Conservation (phyloP, 2,329 filamentous ascomycete genomes). For the Chaetomium olivaceum region DNA sequence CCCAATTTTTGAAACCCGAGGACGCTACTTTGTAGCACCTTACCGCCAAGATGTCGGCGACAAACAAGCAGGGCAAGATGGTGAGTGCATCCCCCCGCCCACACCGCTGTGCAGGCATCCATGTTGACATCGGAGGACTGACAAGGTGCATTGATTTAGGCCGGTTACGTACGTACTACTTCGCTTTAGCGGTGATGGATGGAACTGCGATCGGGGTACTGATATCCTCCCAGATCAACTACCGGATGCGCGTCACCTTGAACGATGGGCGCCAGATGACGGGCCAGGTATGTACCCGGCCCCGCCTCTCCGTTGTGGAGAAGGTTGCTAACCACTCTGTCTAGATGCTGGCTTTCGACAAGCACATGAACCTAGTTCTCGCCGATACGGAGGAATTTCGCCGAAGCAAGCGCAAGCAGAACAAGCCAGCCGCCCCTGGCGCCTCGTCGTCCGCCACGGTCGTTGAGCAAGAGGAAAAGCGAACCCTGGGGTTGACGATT, state of each 20-base stretch:
- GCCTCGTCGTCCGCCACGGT: constrained; percentile 63
- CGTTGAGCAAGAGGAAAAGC: constrained; percentile 89
- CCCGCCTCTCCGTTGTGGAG: neutral
- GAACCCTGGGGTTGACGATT: constrained; percentile 92
- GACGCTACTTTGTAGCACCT: constrained; percentile 47
- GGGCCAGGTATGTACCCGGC: constrained; percentile 39
- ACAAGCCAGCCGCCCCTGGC: constrained; percentile 67
- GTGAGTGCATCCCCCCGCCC: constrained; percentile 59
- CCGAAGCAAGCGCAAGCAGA: constrained; percentile 80
- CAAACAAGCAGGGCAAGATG: constrained; percentile 98
- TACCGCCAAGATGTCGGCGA: constrained; percentile 61
- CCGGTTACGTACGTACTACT: constrained; percentile 65
- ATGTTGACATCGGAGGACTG: constrained; percentile 59
- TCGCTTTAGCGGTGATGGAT: neutral
- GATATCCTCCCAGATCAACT: constrained; percentile 75
- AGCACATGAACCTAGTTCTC: constrained; percentile 99
- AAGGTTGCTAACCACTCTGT: constrained; percentile 38
- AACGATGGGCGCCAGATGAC: constrained; percentile 96
- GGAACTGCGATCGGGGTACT: constrained; percentile 13
- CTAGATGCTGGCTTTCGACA: constrained; percentile 98
- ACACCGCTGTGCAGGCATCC: constrained; percentile 41
- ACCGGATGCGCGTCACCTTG: constrained; percentile 96
- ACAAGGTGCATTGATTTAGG: constrained; percentile 58
- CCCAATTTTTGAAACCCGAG: constrained; percentile 48
- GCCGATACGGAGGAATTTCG: constrained; percentile 98